Conservation (phyloP, 202 grass and related monocot species). For the Setaria viridis region DNA sequence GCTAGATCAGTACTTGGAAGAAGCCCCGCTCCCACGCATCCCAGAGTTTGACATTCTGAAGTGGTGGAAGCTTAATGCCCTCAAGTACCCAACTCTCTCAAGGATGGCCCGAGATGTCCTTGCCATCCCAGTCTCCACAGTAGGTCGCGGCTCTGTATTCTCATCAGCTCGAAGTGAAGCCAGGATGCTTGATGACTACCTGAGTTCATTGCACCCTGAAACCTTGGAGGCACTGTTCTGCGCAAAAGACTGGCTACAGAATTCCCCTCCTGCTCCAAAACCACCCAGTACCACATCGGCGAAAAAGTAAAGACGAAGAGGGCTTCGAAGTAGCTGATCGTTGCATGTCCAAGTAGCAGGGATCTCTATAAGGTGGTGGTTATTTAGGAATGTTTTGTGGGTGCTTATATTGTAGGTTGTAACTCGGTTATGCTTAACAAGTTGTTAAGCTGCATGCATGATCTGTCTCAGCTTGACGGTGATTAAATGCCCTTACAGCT, state of each 20-base stretch:
- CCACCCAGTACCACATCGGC: conserved; percentile 15
- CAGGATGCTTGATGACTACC: conserved; percentile 67
- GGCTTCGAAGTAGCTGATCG: neutral
- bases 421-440: neutral
- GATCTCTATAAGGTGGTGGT: neutral
- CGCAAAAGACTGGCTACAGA: conserved; percentile 70
- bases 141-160: conserved; percentile 49
- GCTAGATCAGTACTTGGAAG: conserved; percentile 71
- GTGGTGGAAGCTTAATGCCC: conserved; percentile 66
- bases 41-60: conserved; percentile 65
- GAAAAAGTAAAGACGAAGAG: conserved; percentile 43
- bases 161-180: conserved; percentile 46
- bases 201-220: conserved; percentile 62
- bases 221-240: conserved; percentile 71
- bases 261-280: conserved; percentile 37
- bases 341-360: neutral
- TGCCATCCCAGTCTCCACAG: conserved; percentile 60
- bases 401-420: neutral
- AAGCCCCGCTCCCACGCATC: conserved; percentile 49
- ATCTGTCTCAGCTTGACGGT: neutral
- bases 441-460: neutral
- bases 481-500: neutral
- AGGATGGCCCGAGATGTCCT: conserved; percentile 71
- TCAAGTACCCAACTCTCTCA: conserved; percentile 69
- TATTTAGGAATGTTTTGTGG: neutral